Conservation (phyloP, 805 yeast species). For the Ascoidea tarda region DNA sequence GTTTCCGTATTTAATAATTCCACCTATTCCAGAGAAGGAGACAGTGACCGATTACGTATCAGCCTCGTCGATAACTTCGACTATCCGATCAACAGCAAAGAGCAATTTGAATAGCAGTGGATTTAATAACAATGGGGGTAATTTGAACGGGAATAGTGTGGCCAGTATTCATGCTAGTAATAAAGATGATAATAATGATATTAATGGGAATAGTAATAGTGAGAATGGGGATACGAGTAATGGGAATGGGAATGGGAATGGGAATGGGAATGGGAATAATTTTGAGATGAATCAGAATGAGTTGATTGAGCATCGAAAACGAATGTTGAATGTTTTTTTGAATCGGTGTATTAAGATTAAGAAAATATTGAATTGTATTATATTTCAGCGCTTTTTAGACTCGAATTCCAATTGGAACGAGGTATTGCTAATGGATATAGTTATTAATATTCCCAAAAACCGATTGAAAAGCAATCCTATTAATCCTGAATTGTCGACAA, state of each 20-base stretch:
- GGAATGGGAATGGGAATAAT: background rate
- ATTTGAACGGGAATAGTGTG: too few relatives aligned
- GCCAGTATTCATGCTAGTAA: too few relatives aligned
- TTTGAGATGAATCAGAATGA: background rate
- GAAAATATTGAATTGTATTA: constrained; percentile 40
- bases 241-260: too few relatives aligned
- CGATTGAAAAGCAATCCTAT: constrained; percentile 9
- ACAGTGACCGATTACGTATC: constrained; percentile 18
- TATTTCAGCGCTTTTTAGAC: constrained; percentile 68
- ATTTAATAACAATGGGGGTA: background rate
- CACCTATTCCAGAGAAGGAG: constrained; percentile 89
- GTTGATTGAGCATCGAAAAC: constrained; percentile 49
- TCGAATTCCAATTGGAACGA: constrained; percentile 81
- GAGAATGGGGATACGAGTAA: background rate
- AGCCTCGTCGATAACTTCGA: constrained; percentile 3
- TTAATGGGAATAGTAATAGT: background rate
- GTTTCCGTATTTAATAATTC: constrained; percentile 72
- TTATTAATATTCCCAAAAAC: constrained; percentile 13
- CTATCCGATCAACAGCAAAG: background rate
- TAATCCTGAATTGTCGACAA: constrained; percentile 6
- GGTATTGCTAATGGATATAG: constrained; percentile 43
- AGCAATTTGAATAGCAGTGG: background rate
- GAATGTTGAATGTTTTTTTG: constrained; percentile 65
- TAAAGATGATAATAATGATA: too few relatives aligned
- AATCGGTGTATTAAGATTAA: constrained; percentile 54